phyloP scores from a whole-genome alignment of 345 rosid genomes.

The Boechera divaricarpa region DNA sequence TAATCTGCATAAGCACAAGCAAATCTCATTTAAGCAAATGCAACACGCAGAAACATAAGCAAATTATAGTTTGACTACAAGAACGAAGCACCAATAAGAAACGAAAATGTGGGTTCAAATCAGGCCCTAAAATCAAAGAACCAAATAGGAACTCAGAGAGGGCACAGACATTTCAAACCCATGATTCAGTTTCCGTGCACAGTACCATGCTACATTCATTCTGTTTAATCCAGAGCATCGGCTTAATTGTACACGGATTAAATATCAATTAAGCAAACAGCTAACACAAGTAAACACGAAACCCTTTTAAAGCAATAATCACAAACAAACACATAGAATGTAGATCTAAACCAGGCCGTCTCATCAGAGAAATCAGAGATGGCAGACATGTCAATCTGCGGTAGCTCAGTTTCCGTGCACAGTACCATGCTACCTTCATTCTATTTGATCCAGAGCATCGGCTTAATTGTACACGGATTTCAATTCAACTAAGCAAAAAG shows the following conservation, averaged over 20 bases:
- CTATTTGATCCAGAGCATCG: constrained; percentile 57
- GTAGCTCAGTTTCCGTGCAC: constrained; percentile 52
- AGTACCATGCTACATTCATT: constrained; percentile 67
- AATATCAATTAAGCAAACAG: too few relatives aligned
- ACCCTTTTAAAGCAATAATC: not conserved
- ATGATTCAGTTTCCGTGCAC: constrained; percentile 52
- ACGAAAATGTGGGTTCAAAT: constrained; percentile 31
- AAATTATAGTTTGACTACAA: not conserved
- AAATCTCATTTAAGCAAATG: not conserved
- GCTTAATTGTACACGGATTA: constrained; percentile 50
- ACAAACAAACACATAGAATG: constrained; percentile 19
- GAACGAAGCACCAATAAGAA: not conserved
- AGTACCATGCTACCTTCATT: constrained; percentile 64
- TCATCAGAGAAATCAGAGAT: constrained; percentile 30
- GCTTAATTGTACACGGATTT: constrained; percentile 50
- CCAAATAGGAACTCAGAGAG: constrained; percentile 42
- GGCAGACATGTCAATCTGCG: constrained; percentile 39
- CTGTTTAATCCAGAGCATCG: constrained; percentile 56
- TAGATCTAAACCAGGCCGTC: constrained; percentile 47
- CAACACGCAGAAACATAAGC: not conserved
- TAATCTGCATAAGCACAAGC: constrained; percentile 53
- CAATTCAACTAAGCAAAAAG: not conserved
- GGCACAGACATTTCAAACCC: constrained; percentile 50
- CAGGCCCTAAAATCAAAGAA: constrained; percentile 45
- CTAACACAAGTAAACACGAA: not conserved